A percentile compares a stretch with the other conserved stretches of the same genome.
Conservation (phyloP, 805 yeast species). For the Ogataea pignaliae region DNA sequence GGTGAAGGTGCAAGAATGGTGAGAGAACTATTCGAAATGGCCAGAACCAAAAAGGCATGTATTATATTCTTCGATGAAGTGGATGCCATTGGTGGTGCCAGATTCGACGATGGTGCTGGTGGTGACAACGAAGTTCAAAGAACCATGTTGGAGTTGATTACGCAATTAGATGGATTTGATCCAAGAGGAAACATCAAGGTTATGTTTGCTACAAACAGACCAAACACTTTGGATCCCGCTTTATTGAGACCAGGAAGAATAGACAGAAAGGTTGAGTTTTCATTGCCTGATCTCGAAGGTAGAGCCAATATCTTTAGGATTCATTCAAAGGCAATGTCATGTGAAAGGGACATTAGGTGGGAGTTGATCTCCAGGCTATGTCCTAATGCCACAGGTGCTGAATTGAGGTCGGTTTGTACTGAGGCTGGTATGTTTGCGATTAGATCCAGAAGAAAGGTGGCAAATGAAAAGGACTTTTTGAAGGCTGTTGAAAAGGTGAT, state of each 20-base stretch:
- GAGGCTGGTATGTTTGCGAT: constrained; percentile 99
- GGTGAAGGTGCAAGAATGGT: constrained; percentile 99
- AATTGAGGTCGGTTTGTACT: constrained; percentile 95
- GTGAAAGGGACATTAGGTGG: constrained; percentile 97
- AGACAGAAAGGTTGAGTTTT: constrained; percentile 96
- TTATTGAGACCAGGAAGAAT: constrained; percentile 97
- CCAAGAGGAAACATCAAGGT: constrained; percentile 99
- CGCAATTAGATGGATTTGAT: constrained; percentile 97
- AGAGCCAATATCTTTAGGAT: constrained; percentile 96
- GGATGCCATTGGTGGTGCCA: constrained; percentile 99
- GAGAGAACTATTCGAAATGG: constrained; percentile 97
- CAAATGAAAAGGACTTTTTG: constrained; percentile 95
- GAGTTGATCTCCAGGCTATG: constrained; percentile 95
- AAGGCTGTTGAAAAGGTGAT: constrained; percentile 98
- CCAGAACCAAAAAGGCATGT: constrained; percentile 96
- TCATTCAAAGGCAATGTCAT: constrained; percentile 96
- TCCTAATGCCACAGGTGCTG: constrained; percentile 99
- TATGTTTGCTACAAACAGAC: constrained; percentile 98
- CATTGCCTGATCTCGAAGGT: constrained; percentile 95
- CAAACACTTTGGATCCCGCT: constrained; percentile 97
- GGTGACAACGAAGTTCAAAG: constrained; percentile 99
- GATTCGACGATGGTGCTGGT: constrained; percentile 99
- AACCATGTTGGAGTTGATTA: constrained; percentile 96
- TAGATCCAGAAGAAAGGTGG: constrained; percentile 96
- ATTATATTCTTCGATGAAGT: constrained; percentile 97